A percentile compares a stretch with the other conserved stretches of the same genome.
Conservation (phyloP, 2,329 filamentous ascomycete genomes). For the Aspergillus quadricinctus region DNA sequence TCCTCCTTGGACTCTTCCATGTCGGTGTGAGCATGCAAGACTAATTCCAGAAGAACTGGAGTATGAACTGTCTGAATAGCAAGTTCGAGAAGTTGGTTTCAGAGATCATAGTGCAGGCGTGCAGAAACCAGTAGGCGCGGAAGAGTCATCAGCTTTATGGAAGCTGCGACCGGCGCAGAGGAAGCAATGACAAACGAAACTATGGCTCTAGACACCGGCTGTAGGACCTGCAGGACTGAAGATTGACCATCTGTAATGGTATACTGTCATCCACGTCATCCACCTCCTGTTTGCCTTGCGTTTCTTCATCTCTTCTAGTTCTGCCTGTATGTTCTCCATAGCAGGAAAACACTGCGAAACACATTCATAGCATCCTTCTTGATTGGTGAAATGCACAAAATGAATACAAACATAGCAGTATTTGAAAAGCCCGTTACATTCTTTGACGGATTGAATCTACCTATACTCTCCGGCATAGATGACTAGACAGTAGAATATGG, state of each 20-base stretch:
- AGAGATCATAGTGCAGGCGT: background rate
- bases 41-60: background rate
- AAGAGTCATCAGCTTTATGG: background rate
- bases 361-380: background rate
- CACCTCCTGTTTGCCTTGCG: background rate
- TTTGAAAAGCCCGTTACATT: background rate
- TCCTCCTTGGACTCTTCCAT: constrained; percentile 13
- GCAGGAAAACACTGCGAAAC: background rate
- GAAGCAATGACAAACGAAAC: background rate
- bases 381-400: background rate
- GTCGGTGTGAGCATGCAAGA: background rate
- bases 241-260: background rate
- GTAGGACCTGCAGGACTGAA: background rate
- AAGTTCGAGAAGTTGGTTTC: background rate
- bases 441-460: background rate
- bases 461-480: background rate
- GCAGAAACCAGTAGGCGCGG: background rate
- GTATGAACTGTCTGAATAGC: background rate
- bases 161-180: background rate
- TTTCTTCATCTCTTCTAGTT: background rate
- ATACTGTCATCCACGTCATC: background rate
- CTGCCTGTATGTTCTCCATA: background rate
- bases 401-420: background rate
- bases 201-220: background rate
- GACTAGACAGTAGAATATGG: background rate